A percentile compares a stretch with the other conserved stretches of the same genome.
These are phyloP conservation scores for Choiromyces venosus DNA, from an alignment of 495 filamentous ascomycete species.

Conservation along the genomic window DNA sequence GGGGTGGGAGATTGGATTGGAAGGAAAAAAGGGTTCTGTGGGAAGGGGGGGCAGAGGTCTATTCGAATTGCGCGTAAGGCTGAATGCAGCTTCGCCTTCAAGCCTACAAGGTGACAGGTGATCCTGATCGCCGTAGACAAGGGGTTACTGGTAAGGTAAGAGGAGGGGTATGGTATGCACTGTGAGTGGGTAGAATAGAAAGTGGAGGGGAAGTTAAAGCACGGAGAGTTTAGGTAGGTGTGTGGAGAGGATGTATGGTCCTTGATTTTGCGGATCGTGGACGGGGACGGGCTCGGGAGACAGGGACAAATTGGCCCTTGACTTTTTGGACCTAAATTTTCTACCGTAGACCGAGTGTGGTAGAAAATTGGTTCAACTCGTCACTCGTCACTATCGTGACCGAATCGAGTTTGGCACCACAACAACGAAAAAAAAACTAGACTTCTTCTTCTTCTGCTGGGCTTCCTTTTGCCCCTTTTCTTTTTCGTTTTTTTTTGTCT, in stretches of 20 bases:
- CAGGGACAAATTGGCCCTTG: background rate
- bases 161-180: background rate
- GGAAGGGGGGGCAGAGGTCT: background rate
- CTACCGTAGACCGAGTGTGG: background rate
- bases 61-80: background rate
- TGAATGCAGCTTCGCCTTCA: background rate
- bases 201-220: background rate
- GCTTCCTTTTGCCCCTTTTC: background rate
- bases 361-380: background rate
- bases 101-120: background rate
- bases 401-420: background rate
- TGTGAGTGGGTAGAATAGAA: background rate
- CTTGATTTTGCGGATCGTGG: background rate
- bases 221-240: background rate
- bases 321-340: background rate
- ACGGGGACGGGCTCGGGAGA: background rate
- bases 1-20: background rate
- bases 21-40: background rate
- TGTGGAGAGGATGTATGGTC: background rate
- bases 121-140: background rate
- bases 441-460: background rate
- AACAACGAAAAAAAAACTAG: background rate
- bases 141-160: background rate
- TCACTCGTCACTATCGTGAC: background rate
- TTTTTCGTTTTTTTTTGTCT: too few species aligned